These are phyloP conservation scores for Ustilago bromivora DNA, from an alignment of 1,284 basidiomycete species.

Conservation along the genomic window DNA sequence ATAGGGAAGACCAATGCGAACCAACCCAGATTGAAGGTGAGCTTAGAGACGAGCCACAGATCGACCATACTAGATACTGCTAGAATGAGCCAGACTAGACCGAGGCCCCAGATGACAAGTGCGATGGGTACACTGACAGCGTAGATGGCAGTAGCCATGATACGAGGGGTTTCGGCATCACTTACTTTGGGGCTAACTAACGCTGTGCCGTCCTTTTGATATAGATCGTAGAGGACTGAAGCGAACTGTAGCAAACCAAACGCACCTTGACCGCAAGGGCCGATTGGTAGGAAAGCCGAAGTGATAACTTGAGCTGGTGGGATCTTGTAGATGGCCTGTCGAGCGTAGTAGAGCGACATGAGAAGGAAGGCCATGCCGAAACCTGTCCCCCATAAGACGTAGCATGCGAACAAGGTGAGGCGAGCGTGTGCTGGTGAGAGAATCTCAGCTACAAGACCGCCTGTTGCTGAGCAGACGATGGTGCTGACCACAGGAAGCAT, in stretches of 20 bases:
- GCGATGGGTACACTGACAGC: constrained; percentile 57
- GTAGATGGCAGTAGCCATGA: constrained; percentile 57
- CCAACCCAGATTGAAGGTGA: constrained; percentile 64
- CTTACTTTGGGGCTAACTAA: constrained; percentile 17
- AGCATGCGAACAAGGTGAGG: constrained; percentile 74
- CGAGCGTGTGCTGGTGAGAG: constrained; percentile 73
- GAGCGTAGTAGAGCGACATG: constrained; percentile 75
- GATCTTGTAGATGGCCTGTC: constrained; percentile 71
- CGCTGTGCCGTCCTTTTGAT: constrained; percentile 16
- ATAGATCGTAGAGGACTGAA: constrained; percentile 36
- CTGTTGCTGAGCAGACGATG: constrained; percentile 78
- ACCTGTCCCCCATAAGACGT: constrained; percentile 71
- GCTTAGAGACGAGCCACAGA: constrained; percentile 46
- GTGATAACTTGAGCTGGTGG: constrained; percentile 73
- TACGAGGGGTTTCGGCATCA: constrained; percentile 27
- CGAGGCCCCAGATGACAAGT: constrained; percentile 72
- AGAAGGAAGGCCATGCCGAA: constrained; percentile 74
- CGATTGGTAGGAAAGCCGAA: constrained; percentile 75
- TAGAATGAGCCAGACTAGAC: constrained; percentile 71
- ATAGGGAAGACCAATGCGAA: constrained; percentile 62
- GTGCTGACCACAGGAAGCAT: constrained; percentile 80
- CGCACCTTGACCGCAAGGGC: constrained; percentile 76
- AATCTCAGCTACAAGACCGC: constrained; percentile 75
- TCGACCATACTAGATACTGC: constrained; percentile 66
- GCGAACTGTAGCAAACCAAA: constrained; percentile 74